phyloP scores from a whole-genome alignment of 768 basidiomycete species.

The Boletus edulis region DNA sequence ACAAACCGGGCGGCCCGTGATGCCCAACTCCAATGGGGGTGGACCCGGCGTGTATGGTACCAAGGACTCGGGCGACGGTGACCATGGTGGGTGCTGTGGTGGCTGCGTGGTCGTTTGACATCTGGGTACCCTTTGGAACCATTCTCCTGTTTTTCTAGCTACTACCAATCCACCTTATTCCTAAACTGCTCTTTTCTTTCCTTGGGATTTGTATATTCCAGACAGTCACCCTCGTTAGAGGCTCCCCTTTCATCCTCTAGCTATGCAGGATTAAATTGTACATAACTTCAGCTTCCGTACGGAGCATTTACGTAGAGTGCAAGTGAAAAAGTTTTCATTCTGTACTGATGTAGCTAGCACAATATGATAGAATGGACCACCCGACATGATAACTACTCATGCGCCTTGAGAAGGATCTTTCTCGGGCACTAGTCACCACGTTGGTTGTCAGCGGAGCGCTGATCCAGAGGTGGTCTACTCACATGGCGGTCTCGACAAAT shows the following conservation, averaged over 20 bases:
- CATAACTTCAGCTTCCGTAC: constrained; percentile 19
- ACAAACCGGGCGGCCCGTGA: constrained; percentile 70
- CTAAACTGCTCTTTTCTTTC: constrained; percentile 6
- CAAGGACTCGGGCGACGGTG: constrained; percentile 49
- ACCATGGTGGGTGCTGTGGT: constrained; percentile 59
- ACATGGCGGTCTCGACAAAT: constrained; percentile 38
- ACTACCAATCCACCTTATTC: constrained; percentile 1
- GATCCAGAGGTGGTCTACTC: constrained; percentile 9
- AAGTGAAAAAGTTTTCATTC: background rate
- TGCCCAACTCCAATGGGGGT: constrained; percentile 42
- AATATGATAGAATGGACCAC: background rate
- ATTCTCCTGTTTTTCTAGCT: constrained; percentile 6
- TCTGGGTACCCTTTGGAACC: background rate
- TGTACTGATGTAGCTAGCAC: background rate
- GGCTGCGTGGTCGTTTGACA: constrained; percentile 60
- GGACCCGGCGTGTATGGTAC: constrained; percentile 49
- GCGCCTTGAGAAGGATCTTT: constrained; percentile 24
- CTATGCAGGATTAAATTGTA: constrained; percentile 21
- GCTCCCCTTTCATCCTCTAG: constrained; percentile 2
- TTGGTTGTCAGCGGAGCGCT: background rate
- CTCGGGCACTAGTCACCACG: constrained; percentile 17
- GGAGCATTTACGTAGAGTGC: background rate
- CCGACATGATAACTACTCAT: constrained; percentile 11
- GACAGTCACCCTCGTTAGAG: constrained; percentile 5
- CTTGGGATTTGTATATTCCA: constrained; percentile 13